A percentile compares a stretch with the other conserved stretches of the same genome.
Evolutionary conservation across 2,329 filamentous ascomycete species (phyloP).

Genomic region (Clarireedia homoeocarpa): DNA sequence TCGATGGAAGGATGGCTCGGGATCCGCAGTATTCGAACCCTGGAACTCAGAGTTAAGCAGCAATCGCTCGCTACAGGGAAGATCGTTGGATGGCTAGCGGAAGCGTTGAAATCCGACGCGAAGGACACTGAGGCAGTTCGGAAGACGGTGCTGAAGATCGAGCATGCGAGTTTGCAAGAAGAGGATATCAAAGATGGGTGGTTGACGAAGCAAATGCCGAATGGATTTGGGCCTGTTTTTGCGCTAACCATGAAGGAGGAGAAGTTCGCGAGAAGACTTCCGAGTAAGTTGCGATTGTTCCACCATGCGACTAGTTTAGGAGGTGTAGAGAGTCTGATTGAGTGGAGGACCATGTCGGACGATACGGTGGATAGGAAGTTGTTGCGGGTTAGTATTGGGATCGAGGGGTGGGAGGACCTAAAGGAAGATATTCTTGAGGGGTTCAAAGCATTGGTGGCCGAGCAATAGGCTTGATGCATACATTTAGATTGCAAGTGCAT

Average conservation of each 20-base stretch:
- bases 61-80: constrained; percentile 64
- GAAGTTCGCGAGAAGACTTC: constrained; percentile 57
- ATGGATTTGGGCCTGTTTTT: constrained; percentile 86
- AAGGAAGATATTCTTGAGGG: constrained; percentile 64
- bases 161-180: constrained; percentile 74
- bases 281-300: constrained; percentile 73
- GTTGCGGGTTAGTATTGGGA: constrained; percentile 74
- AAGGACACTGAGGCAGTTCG: constrained; percentile 33
- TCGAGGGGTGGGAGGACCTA: constrained; percentile 83
- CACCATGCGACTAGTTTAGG: constrained; percentile 93
- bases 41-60: constrained; percentile 72
- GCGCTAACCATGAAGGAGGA: constrained; percentile 57
- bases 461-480: neutral
- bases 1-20: constrained; percentile 89
- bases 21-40: constrained; percentile 73
- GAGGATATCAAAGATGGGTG: constrained; percentile 54
- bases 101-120: constrained; percentile 22
- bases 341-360: constrained; percentile 93
- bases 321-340: constrained; percentile 90
- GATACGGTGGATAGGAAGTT: constrained; percentile 59
- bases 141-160: constrained; percentile 51
- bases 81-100: constrained; percentile 64
- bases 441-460: constrained; percentile 37
- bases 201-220: constrained; percentile 83
- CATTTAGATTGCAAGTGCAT: neutral